Evolutionary conservation across 345 rosid species (phyloP).

Genomic region (Jatropha curcas): DNA sequence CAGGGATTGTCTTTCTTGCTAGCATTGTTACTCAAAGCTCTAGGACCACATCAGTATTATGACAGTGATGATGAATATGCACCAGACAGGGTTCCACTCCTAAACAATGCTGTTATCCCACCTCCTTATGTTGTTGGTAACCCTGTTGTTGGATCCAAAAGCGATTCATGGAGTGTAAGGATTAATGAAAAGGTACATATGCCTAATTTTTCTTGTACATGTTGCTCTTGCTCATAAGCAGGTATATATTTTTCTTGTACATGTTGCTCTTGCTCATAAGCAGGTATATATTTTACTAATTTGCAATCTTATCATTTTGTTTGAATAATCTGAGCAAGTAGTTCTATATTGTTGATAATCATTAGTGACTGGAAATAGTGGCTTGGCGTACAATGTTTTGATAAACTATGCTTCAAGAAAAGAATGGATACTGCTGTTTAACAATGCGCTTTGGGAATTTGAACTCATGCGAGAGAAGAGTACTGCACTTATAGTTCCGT

Average conservation of each 20-base stretch:
- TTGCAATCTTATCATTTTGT: background rate
- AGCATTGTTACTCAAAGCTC: slow-evolving; percentile 71
- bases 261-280: background rate
- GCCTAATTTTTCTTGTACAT: slow-evolving; percentile 5
- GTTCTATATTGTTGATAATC: background rate
- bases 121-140: slow-evolving; percentile 60
- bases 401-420: too few relatives aligned
- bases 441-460: background rate
- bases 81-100: slow-evolving; percentile 61
- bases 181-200: slow-evolving; percentile 51
- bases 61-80: slow-evolving; percentile 75
- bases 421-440: background rate
- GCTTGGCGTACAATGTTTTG: too few relatives aligned
- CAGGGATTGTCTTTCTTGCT: slow-evolving; percentile 65
- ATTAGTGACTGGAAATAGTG: background rate
- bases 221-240: background rate
- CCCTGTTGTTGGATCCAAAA: slow-evolving; percentile 60
- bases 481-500: background rate
- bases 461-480: background rate
- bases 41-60: slow-evolving; percentile 69
- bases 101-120: slow-evolving; percentile 49
- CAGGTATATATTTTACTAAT: background rate
- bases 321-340: too few relatives aligned
- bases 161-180: slow-evolving; percentile 52
- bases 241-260: background rate